Base-by-base conservation (phyloP, 2,329 filamentous ascomycete species). In the Pseudofabraea citricarpa region DNA sequence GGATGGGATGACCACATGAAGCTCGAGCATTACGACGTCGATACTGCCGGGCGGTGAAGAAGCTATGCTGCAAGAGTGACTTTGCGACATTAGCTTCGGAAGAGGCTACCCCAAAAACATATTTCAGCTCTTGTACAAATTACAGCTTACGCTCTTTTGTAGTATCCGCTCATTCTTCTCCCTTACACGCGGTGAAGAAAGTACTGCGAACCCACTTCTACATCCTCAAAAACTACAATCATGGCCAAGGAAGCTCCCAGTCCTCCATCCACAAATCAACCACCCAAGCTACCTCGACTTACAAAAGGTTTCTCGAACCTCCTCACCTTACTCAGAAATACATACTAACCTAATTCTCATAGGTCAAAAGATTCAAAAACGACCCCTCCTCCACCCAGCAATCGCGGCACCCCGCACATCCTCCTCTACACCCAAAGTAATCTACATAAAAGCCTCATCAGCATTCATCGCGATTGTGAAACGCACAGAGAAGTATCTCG, bases 251-350 rank as follows among this genome's bases (percentile, higher is more conserved):
- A 50, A 39, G 6, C n/a, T n/a, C n/a, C n/a, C n/a, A n/a, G n/a
- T n/a, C n/a, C 41, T 15, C 33, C 43, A 22, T 2, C 18, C 6
- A 12, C 18, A 29, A 20, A 23, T 18, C 15, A 37, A n/a, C 40
- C 37, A 23, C 12, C 36, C 12, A 36, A 38, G 38, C 50, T 55
- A 37, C 41, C 56, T 15, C 43, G 46, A 7, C 46, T 59, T 18
- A 40, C 54, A 23, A 22, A 47, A 32, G 45, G 56, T 55, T 7
- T 4, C 12, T 31, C 16, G 13, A 12, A 31, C 27, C 27, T 15
- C 5, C 5, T 60, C 65, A 23, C 69, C 65, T 2, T 66, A 68
- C 40, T 63, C n/a, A n/a, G n/a, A n/a, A n/a, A n/a, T n/a, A n/a
- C n/a, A n/a, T n/a, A n/a, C n/a, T n/a, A n/a, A n/a, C 31, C 31